Evolutionary conservation across 2,329 filamentous ascomycete genomes (phyloP), one percentile per base, ranked within the genome.

Genomic region (Xylariaceae sp.): DNA sequence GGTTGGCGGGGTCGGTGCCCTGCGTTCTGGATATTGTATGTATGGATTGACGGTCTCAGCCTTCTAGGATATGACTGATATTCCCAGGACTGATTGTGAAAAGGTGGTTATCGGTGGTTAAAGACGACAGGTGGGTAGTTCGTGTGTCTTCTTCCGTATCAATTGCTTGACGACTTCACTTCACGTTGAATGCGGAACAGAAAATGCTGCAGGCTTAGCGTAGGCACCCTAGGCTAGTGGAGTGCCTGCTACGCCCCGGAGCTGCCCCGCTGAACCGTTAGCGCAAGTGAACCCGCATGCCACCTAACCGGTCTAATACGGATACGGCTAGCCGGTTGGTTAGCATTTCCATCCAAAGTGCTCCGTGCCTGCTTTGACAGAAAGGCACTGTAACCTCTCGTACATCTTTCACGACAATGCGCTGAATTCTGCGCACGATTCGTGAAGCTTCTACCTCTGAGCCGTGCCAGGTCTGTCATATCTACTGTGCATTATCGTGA

Each of bases 141-240:
- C 23, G 23, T 5, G 23, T 30, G 4, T 23, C 23, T 3, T 30
- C 23, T 30, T 39, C 10, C 37, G 11, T 41, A 13, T 41, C 4
- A 9, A 41, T 41, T 4, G 11, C 2, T 41, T 41, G 37, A 41
- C 37, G 7, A 41, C 7, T 23, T 17, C 53, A 45, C 57, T 59
- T 57, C 54, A 10, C 13, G 11, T 30, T 6, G 11, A 13, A 51
- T 52, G 4, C 41, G 45, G 48, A 37, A 51, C 35, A 52, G 59
- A 61, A 62, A 58, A 56, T 55, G 55, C 51, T 59, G 58, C 37
- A 56, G 56, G 34, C 53, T 39, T 41, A 58, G 5, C n/a, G 18
- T 35, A 10, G 18, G 44, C 17, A 51, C 13, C 7, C 11, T 35
- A 34, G 13, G 41, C 53, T 15, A n/a, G 23, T 15, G 17, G 15